Evolutionary conservation across 176 grass and related monocot genomes (phyloP).

Genomic region (Paspalum notatum): DNA sequence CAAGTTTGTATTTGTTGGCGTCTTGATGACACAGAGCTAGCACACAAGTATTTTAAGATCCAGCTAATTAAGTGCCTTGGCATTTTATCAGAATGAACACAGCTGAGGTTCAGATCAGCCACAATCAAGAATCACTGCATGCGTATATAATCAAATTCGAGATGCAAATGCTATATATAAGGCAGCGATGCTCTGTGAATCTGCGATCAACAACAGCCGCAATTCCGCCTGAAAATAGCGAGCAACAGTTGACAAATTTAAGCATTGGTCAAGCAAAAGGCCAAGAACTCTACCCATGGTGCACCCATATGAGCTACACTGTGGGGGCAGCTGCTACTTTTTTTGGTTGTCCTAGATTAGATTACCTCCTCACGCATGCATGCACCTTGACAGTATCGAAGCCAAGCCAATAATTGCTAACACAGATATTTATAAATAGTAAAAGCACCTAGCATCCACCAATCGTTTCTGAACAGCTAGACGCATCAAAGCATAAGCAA

Average conservation of each 20-base stretch:
- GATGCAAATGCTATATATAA: too few species aligned
- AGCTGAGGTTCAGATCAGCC: too few species aligned
- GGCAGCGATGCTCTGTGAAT: too few species aligned
- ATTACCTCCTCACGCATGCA: constrained; percentile 20
- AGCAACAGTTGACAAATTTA: background rate
- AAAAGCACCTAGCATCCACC: background rate
- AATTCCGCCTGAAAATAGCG: background rate
- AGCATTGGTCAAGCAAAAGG: background rate
- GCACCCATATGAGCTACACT: background rate
- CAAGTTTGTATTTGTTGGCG: too few species aligned
- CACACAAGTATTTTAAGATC: too few species aligned
- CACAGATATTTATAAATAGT: background rate
- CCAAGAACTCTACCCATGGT: background rate
- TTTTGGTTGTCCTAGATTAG: background rate
- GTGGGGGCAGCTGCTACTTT: background rate
- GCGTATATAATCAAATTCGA: too few species aligned
- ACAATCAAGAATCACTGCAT: too few species aligned
- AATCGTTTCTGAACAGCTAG: constrained; percentile 1
- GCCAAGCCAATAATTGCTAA: constrained; percentile 33
- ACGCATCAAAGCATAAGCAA: background rate
- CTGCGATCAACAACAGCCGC: too few species aligned
- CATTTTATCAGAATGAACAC: too few species aligned
- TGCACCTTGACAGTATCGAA: background rate
- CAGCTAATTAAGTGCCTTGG: too few species aligned
- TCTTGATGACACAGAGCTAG: too few species aligned